A percentile compares a stretch with the other conserved stretches of the same genome.
Conservation (phyloP, 129 eudicot species). For the Saposhnikovia divaricata region DNA sequence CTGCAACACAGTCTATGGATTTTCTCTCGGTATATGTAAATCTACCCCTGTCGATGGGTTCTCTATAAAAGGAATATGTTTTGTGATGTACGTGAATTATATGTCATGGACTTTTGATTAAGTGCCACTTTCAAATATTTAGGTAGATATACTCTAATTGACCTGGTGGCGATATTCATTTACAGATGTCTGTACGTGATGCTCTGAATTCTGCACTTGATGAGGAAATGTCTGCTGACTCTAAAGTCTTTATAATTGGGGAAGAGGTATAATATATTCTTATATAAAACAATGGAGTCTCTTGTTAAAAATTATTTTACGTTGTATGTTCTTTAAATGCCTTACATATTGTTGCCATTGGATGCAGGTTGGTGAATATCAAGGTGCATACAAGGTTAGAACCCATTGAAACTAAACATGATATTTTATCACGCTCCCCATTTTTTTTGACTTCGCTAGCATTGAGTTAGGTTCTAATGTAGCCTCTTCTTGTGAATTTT, state of each 20-base stretch:
- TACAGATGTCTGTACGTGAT: slow-evolving; percentile 84
- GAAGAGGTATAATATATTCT: slow-evolving; percentile 58
- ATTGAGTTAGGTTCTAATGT: neutral
- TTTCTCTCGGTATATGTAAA: neutral
- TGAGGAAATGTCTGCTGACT: slow-evolving; percentile 98
- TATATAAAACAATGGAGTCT: neutral
- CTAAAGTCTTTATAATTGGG: slow-evolving; percentile 82
- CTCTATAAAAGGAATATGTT: neutral
- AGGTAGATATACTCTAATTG: neutral
- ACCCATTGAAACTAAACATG: neutral
- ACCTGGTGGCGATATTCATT: neutral
- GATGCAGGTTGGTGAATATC: slow-evolving; percentile 93
- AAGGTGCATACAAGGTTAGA: slow-evolving; percentile 97
- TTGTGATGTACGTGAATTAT: neutral
- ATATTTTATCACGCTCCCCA: neutral
- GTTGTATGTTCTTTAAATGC: neutral
- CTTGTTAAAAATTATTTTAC: neutral
- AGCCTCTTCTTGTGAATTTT: neutral
- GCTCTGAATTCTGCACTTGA: slow-evolving; percentile 94
- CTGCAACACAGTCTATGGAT: too few relatives aligned
- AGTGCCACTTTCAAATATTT: neutral
- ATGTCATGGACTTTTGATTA: neutral
- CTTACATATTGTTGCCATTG: neutral
- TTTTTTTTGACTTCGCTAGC: neutral
- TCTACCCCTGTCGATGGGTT: neutral